Evolutionary conservation across 768 basidiomycete species (phyloP), one percentile per base, ranked within the genome.

Genomic region (Chiua virens): DNA sequence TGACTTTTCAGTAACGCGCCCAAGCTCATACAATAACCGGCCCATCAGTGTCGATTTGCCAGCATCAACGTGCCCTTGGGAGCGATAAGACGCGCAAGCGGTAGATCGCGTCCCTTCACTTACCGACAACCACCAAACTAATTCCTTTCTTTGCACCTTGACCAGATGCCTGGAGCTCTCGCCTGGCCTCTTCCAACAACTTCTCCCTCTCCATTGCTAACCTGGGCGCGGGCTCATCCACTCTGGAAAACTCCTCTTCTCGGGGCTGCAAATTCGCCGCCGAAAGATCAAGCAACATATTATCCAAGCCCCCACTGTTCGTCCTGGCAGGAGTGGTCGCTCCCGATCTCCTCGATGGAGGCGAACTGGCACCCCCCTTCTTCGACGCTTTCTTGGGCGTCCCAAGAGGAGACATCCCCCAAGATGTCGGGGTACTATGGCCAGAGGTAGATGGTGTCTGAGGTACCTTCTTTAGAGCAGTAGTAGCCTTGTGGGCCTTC

Each of bases 21-120:
- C 97, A 2, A 96, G 78, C 56, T 98, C 97, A 67, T 98, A 98
- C 45, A 98, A 63, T 52, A 99, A 62, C 49, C 96, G 78, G 2
- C 97, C 97, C 92, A 98, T 98, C 23, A 99, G 72, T 1, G 97
- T 99, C 5, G 94, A 97, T 70, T 99, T 99, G 22, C 97, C 97
- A 17, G 97, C 97, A 71, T 99, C 97, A 54, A 99, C 97, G 63
- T 99, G 97, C 35, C 97, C 96, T 98, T 59, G 42, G 39, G 30
- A 45, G 40, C 4, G 20, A 46, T 63, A 35, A 59, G 54, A 53
- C 23, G 52, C 42, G 42, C 45, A 22, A 39, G 32, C 28, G 11
- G 44, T 37, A 39, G 27, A 30, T 6, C 43, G 42, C 42, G 7
- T 45, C 47, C 35, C 35, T 49, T 30, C 15, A 44, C 74, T 58